A percentile compares a stretch with the other conserved stretches of the same genome.
Conservation (phyloP, 164 flowering plant genomes). For the Vitis labrusca region DNA sequence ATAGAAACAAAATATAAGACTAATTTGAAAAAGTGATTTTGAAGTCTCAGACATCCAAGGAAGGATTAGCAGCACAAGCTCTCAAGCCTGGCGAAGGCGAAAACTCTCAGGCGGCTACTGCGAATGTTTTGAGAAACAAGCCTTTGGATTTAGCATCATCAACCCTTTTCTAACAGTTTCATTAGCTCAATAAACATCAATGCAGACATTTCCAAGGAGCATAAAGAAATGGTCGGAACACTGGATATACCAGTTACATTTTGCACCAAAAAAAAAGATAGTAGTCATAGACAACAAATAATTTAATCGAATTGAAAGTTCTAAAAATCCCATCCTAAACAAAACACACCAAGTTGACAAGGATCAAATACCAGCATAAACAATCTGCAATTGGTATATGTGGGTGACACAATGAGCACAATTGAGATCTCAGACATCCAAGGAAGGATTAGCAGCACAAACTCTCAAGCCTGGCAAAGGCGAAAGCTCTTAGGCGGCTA, state of each 20-base stretch:
- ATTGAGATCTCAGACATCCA: slow-evolving; percentile 38
- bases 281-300: no score
- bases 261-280: no score
- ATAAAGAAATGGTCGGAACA: no score
- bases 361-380: background rate
- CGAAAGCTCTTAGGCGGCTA: slow-evolving; percentile 52
- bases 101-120: slow-evolving; percentile 85
- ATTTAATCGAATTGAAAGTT: no score
- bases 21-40: no score
- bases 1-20: no score
- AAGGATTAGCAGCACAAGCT: slow-evolving; percentile 52
- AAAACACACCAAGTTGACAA: slow-evolving; percentile 3
- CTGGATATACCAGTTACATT: no score
- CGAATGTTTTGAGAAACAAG: slow-evolving; percentile 61
- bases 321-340: background rate
- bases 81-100: slow-evolving; percentile 72
- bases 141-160: slow-evolving; percentile 23
- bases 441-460: slow-evolving; percentile 30
- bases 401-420: background rate
- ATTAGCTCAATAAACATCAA: no score
- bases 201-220: no score
- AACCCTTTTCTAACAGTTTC: no score
- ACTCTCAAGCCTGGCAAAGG: slow-evolving; percentile 36
- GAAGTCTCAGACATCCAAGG: slow-evolving; percentile 51
- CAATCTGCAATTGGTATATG: no score